These are phyloP conservation scores for Conringia planisiliqua DNA, from an alignment of 345 rosid species.

Conservation along the genomic window DNA sequence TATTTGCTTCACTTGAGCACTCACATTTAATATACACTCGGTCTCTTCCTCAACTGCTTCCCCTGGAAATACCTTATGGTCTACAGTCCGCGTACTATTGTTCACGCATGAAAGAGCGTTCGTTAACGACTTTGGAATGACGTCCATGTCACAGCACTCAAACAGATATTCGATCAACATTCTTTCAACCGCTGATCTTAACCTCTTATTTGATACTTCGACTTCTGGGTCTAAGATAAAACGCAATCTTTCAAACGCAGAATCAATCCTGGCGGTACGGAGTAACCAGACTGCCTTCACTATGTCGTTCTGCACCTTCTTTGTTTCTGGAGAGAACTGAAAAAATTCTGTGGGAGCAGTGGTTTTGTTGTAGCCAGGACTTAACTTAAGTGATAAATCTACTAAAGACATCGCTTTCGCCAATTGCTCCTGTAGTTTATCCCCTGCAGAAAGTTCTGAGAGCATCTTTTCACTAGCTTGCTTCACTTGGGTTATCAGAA, in stretches of 20 bases:
- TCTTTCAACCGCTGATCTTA: constrained; percentile 54
- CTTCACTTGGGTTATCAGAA: constrained; percentile 44
- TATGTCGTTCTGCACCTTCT: constrained; percentile 61
- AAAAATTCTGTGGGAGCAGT: constrained; percentile 33
- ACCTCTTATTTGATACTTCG: constrained; percentile 38
- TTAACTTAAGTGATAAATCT: constrained; percentile 50
- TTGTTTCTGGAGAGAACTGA: constrained; percentile 50
- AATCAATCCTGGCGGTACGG: constrained; percentile 40
- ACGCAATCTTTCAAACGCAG: constrained; percentile 58
- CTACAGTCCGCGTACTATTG: constrained; percentile 32
- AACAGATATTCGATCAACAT: constrained; percentile 65
- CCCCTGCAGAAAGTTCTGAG: constrained; percentile 43
- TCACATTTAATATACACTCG: constrained; percentile 62
- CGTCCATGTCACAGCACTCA: constrained; percentile 63
- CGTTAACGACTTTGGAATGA: constrained; percentile 54
- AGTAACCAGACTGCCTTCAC: constrained; percentile 64
- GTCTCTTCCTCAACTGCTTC: constrained; percentile 60
- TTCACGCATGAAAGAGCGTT: constrained; percentile 65
- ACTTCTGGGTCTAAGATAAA: constrained; percentile 51
- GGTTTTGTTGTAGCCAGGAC: constrained; percentile 37
- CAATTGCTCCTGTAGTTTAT: constrained; percentile 51
- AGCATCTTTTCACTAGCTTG: constrained; percentile 52
- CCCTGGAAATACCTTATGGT: constrained; percentile 30
- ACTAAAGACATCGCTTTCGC: constrained; percentile 73
- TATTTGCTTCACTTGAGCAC: constrained; percentile 71